phyloP scores from a whole-genome alignment of 805 yeast genomes.

The Pichia phayaonensis region DNA sequence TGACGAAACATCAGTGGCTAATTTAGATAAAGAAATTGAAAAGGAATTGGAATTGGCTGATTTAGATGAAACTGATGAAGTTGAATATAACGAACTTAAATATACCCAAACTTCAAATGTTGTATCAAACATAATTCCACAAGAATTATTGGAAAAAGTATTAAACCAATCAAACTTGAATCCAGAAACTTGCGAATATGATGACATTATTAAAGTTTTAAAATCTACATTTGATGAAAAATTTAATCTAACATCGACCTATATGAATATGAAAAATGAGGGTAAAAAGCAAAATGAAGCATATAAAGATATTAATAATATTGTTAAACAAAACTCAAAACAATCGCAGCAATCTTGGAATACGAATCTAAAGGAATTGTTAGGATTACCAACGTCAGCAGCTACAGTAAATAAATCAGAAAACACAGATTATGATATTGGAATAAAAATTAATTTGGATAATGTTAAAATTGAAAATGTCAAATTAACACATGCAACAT shows the following conservation, averaged over 20 bases:
- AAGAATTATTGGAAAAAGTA: constrained; percentile 14
- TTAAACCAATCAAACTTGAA: constrained; percentile 22
- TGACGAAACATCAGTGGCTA: constrained; percentile 31
- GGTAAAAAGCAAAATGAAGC: constrained; percentile 34
- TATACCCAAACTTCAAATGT: constrained; percentile 24
- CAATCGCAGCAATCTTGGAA: constrained; percentile 45
- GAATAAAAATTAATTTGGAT: constrained; percentile 27
- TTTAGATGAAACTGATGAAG: constrained; percentile 37
- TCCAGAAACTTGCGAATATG: constrained; percentile 22
- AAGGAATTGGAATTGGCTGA: constrained; percentile 45
- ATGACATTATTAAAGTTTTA: constrained; percentile 17
- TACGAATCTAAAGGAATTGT: constrained; percentile 12
- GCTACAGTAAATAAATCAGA: constrained; percentile 1
- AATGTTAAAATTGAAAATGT: constrained; percentile 36
- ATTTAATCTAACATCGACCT: constrained; percentile 21
- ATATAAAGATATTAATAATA: constrained; percentile 35
- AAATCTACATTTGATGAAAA: constrained; percentile 18
- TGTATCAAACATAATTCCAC: constrained; percentile 21
- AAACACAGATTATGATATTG: constrained; percentile 14
- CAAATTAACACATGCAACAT: constrained; percentile 59
- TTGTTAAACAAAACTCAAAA: constrained; percentile 47
- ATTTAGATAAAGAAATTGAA: constrained; percentile 31
- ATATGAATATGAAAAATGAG: constrained; percentile 18
- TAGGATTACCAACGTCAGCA: constrained; percentile 6
- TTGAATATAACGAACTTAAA: constrained; percentile 46